Conservation (phyloP, 2,329 filamentous ascomycete species). For the Colletotrichum falcatum region DNA sequence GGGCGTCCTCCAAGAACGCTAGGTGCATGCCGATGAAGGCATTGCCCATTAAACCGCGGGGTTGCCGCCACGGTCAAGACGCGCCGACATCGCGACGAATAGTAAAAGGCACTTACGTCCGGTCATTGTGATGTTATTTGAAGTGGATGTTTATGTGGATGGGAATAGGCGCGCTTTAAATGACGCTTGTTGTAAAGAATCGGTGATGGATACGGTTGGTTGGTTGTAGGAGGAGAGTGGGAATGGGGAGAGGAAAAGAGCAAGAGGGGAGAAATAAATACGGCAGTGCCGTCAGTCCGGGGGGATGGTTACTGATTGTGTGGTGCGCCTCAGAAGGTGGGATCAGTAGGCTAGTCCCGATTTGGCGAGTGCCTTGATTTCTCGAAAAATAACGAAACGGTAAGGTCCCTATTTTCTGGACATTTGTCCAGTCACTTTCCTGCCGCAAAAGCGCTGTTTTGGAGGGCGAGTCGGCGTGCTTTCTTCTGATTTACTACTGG, state of each 20-base stretch:
- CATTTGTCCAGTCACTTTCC: slow-evolving; percentile 34
- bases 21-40: slow-evolving; percentile 15
- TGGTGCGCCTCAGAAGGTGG: slow-evolving; percentile 30
- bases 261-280: slow-evolving; percentile 42
- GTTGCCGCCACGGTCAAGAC: slow-evolving; percentile 7
- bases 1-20: slow-evolving; percentile 22
- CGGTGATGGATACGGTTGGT: slow-evolving; percentile 18
- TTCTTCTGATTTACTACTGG: slow-evolving; percentile 21
- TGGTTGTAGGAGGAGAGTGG: slow-evolving; percentile 39
- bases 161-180: slow-evolving; percentile 41
- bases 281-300: slow-evolving; percentile 37
- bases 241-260: slow-evolving; percentile 35
- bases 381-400: slow-evolving; percentile 41
- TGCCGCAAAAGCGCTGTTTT: slow-evolving; percentile 19
- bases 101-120: slow-evolving; percentile 70
- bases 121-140: slow-evolving; percentile 70
- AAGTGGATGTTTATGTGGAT: slow-evolving; percentile 47
- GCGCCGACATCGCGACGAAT: slow-evolving; percentile 42
- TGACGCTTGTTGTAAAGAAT: slow-evolving; percentile 42
- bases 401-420: slow-evolving; percentile 40
- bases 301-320: slow-evolving; percentile 43
- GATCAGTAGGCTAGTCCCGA: slow-evolving; percentile 44
- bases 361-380: slow-evolving; percentile 38
- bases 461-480: slow-evolving; percentile 21
- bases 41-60: slow-evolving; percentile 25